These are phyloP conservation scores for Botrytis paeoniae DNA, from an alignment of 2,329 filamentous ascomycete species.

Conservation along the genomic window DNA sequence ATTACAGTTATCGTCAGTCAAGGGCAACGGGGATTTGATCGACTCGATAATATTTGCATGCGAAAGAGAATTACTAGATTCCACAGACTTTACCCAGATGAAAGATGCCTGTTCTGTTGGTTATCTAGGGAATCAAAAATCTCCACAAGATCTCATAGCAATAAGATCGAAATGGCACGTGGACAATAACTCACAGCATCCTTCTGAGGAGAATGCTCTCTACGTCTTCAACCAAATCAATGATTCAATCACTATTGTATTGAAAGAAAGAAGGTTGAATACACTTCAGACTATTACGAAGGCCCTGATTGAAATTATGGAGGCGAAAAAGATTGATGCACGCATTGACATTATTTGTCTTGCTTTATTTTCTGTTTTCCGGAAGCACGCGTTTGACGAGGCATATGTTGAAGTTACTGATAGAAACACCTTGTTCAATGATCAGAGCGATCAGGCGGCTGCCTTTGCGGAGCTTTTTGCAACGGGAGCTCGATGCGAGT, in stretches of 20 bases:
- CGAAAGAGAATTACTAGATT: slow-evolving; percentile 17
- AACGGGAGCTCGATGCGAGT: slow-evolving; percentile 59
- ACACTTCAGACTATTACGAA: slow-evolving; percentile 12
- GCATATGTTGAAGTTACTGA: slow-evolving; percentile 63
- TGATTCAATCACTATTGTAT: slow-evolving; percentile 23
- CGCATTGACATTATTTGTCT: slow-evolving; percentile 55
- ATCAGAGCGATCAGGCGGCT: slow-evolving; percentile 59
- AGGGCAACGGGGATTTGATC: background rate
- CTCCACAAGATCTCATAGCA: slow-evolving; percentile 39
- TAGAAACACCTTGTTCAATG: slow-evolving; percentile 58
- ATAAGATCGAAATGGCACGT: slow-evolving; percentile 44
- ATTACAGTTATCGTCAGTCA: slow-evolving; percentile 7
- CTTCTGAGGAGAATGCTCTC: slow-evolving; percentile 38
- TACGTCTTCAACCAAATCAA: slow-evolving; percentile 42
- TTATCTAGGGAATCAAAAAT: slow-evolving; percentile 43
- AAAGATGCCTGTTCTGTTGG: slow-evolving; percentile 41
- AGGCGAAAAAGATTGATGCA: slow-evolving; percentile 40
- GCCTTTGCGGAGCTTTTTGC: slow-evolving; percentile 63
- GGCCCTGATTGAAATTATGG: slow-evolving; percentile 1
- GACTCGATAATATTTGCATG: slow-evolving; percentile 11
- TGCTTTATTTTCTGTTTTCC: slow-evolving; percentile 54
- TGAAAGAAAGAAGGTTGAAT: slow-evolving; percentile 23
- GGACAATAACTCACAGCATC: slow-evolving; percentile 40
- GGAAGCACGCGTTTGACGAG: slow-evolving; percentile 57
- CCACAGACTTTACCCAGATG: slow-evolving; percentile 38